These are phyloP conservation scores for Podaxis sp. DNA, from an alignment of 768 basidiomycete genomes.

Conservation along the genomic window DNA sequence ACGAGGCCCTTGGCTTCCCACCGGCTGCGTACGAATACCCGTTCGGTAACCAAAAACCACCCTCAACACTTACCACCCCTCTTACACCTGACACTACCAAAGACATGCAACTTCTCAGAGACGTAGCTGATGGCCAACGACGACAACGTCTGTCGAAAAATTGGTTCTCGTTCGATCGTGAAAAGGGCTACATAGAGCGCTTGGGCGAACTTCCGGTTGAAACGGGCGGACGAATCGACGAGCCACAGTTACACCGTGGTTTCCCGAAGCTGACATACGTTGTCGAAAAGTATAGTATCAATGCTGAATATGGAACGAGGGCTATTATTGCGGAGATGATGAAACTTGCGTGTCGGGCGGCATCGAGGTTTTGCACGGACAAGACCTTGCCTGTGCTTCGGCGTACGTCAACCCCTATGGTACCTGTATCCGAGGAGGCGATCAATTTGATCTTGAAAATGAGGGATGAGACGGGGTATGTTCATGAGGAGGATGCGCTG, in stretches of 20 bases:
- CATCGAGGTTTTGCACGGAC: conserved; percentile 67
- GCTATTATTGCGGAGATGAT: conserved; percentile 73
- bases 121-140: neutral
- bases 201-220: conserved; percentile 22
- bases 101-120: conserved; percentile 25
- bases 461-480: conserved; percentile 42
- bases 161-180: conserved; percentile 6
- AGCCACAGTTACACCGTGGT: conserved; percentile 34
- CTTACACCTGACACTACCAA: conserved; percentile 20
- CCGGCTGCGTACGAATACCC: conserved; percentile 28
- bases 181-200: neutral
- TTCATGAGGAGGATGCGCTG: conserved; percentile 34
- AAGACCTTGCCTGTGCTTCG: conserved; percentile 60
- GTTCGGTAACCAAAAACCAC: conserved; percentile 30
- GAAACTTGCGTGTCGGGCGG: conserved; percentile 73
- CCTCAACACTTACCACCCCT: neutral
- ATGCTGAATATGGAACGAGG: conserved; percentile 38
- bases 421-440: conserved; percentile 24
- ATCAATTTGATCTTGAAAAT: conserved; percentile 42
- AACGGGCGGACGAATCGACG: conserved; percentile 24
- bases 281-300: conserved; percentile 24
- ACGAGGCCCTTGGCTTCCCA: conserved; percentile 38
- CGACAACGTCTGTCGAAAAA: neutral
- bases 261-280: conserved; percentile 45
- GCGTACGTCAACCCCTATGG: conserved; percentile 36